Base-by-base conservation (phyloP, 2,329 filamentous ascomycete species). In the Stachybotrys chlorohalonatus region DNA sequence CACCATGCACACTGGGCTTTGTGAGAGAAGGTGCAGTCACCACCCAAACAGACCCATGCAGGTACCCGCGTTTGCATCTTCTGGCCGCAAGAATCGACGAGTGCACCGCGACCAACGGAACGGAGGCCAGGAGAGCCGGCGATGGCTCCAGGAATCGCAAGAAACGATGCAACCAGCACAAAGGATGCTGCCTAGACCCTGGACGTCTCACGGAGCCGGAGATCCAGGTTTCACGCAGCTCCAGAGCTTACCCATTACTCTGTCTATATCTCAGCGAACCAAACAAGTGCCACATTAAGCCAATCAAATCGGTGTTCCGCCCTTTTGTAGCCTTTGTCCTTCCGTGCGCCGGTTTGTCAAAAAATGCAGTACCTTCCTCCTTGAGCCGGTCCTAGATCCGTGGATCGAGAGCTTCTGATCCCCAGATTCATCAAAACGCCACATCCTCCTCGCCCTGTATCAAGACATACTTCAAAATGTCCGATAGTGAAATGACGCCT, bases 381-480 rank as follows among this genome's bases (percentile, higher is more conserved):
- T 24, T 24, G 36, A 42, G 9, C 13, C 13, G 13, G 36, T 13
- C 36, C 8, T 13, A 42, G 13, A 9, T 42, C 36, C 5, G 36
- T 42, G 36, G 8, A 5, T 42, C 13, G 36, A 42, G 13, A 42
- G 8, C 13, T 13, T 42, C 36, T 3, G 36, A 42, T 42, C 36
- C 13, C 13, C 36, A 9, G 13, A 42, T 42, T 13, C 36, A 13
- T 42, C 36, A 65, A 52, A 54, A 58, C 51, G 57, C 58, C 55
- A 59, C 59, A 31, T 84, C 79, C 61, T 83, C 85, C 65, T 90
- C 86, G 53, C 89, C 89, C 62, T 90, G 82, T 24, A 96, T 78
- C 59, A 99, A 78, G 53, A 96, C 90, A 68, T 99, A 96, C 65
- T 95, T 91, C 61, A 99, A 81, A 61, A 99, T 96, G 72, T 99